phyloP scores from a whole-genome alignment of 495 filamentous ascomycete genomes.

The Lasiosphaeris hirsuta region DNA sequence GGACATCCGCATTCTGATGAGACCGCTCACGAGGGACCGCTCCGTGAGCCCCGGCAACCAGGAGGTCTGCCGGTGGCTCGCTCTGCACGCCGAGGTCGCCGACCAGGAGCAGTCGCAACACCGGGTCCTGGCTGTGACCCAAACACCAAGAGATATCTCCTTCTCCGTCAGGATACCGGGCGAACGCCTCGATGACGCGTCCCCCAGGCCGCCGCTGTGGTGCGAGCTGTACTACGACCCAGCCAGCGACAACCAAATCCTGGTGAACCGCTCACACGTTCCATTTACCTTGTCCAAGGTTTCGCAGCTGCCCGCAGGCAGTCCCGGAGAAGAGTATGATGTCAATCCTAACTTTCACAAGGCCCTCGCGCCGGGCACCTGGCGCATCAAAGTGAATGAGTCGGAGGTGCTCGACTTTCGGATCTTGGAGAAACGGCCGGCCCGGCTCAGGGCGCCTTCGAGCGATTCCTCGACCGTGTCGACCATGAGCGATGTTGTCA shows the following conservation, averaged over 20 bases:
- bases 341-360: constrained; percentile 40
- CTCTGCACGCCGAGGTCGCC: constrained; percentile 43
- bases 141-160: constrained; percentile 47
- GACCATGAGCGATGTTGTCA: constrained; percentile 25
- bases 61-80: constrained; percentile 42
- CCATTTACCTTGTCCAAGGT: constrained; percentile 41
- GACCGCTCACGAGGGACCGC: constrained; percentile 44
- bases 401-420: constrained; percentile 47
- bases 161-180: constrained; percentile 48
- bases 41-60: constrained; percentile 46
- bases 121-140: constrained; percentile 48
- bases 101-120: constrained; percentile 39
- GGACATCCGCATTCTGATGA: constrained; percentile 47
- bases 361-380: constrained; percentile 44
- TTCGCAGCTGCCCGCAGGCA: constrained; percentile 28
- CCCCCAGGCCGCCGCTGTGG: constrained; percentile 38
- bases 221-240: constrained; percentile 51
- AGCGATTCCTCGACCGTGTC: constrained; percentile 20
- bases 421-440: constrained; percentile 45
- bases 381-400: constrained; percentile 43
- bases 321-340: constrained; percentile 32
- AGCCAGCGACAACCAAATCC: constrained; percentile 46
- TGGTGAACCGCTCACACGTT: constrained; percentile 44
- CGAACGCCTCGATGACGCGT: constrained; percentile 26
- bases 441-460: constrained; percentile 26